Evolutionary conservation across 768 basidiomycete species (phyloP).

Genomic region (Tulasnella sp.): DNA sequence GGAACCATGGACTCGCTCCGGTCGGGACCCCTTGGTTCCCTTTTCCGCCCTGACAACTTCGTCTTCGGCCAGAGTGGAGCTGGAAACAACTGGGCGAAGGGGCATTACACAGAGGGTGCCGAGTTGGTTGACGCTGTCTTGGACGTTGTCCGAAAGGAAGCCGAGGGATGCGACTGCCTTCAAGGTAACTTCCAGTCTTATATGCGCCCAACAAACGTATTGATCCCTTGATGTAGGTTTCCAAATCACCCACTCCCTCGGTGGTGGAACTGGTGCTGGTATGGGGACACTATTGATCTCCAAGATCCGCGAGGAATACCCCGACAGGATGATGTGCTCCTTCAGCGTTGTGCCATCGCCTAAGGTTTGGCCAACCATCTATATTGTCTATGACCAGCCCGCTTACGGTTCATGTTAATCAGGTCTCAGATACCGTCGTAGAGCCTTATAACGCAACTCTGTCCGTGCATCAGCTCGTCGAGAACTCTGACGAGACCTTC

Average conservation of each 20-base stretch:
- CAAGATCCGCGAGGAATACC: constrained; percentile 98
- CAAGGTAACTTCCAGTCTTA: constrained; percentile 49
- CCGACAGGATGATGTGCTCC: constrained; percentile 99
- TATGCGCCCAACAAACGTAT: not conserved
- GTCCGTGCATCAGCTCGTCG: constrained; percentile 96
- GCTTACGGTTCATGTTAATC: too few species aligned
- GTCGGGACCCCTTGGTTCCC: constrained; percentile 76
- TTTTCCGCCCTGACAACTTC: constrained; percentile 98
- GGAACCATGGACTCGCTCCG: constrained; percentile 93
- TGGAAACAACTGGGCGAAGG: constrained; percentile 99
- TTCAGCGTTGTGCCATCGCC: constrained; percentile 98
- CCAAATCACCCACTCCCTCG: constrained; percentile 97
- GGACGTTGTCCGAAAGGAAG: constrained; percentile 98
- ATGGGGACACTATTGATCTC: constrained; percentile 99
- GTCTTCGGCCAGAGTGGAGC: constrained; percentile 97
- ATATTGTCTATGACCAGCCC: not conserved
- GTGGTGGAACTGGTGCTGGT: constrained; percentile 99
- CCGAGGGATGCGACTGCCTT: constrained; percentile 92
- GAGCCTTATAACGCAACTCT: constrained; percentile 99
- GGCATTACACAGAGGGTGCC: constrained; percentile 93
- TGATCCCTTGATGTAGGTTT: constrained; percentile 48
- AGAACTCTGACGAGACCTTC: constrained; percentile 99
- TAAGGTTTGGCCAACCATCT: constrained; percentile 39
- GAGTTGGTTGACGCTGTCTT: constrained; percentile 97
- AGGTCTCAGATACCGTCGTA: constrained; percentile 93